phyloP scores from a whole-genome alignment of 805 yeast genomes.

The Saccharomycopsis fodiens region DNA sequence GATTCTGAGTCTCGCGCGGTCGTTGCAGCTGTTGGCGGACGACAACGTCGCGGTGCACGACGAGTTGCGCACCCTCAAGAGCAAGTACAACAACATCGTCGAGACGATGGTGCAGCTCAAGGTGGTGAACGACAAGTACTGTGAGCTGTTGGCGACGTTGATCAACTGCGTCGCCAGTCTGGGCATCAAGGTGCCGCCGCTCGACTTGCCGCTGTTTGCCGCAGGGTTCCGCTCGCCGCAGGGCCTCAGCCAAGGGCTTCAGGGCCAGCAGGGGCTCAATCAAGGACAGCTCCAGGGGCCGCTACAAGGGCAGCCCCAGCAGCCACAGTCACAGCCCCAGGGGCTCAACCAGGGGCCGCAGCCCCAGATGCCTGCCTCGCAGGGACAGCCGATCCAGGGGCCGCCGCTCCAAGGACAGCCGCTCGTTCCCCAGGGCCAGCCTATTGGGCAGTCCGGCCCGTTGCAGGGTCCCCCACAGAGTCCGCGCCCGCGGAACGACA shows the following conservation, averaged over 20 bases:
- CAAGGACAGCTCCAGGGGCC: background rate
- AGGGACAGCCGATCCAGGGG: background rate
- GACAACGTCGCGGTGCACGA: slow-evolving; percentile 29
- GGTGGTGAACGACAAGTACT: slow-evolving; percentile 48
- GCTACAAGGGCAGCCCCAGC: background rate
- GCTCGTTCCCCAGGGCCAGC: background rate
- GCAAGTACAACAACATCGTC: slow-evolving; percentile 57
- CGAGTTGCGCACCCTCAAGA: slow-evolving; percentile 37
- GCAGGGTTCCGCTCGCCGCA: background rate
- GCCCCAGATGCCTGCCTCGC: background rate
- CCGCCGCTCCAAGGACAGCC: background rate
- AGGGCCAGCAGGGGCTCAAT: background rate
- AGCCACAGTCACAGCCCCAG: background rate
- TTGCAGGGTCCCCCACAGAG: background rate
- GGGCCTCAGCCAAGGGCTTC: slow-evolving; percentile 12
- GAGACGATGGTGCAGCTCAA: slow-evolving; percentile 54
- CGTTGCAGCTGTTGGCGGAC: slow-evolving; percentile 29
- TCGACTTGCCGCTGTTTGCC: slow-evolving; percentile 39
- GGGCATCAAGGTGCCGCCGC: slow-evolving; percentile 62
- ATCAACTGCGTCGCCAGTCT: slow-evolving; percentile 42
- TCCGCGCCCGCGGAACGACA: background rate
- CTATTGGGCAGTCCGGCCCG: background rate
- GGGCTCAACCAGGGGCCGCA: background rate
- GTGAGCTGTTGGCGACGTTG: slow-evolving; percentile 43
- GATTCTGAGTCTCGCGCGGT: slow-evolving; percentile 24